Evolutionary conservation across 768 basidiomycete species (phyloP).

Genomic region (Termitomyces sp.): DNA sequence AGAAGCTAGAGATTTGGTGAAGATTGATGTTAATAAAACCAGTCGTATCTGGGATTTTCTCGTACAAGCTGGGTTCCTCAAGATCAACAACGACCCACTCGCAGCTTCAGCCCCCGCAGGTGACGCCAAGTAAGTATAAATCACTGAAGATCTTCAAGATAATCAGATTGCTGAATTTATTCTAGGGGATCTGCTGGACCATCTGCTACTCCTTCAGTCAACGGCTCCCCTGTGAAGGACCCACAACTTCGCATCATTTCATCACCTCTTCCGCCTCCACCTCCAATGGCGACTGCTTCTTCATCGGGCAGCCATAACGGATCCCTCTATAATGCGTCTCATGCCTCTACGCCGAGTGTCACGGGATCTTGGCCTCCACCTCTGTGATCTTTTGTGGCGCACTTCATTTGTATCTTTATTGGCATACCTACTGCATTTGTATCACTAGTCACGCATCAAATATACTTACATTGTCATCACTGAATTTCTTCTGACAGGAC

Average conservation of each 20-base stretch:
- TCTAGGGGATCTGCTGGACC: conserved; percentile 9
- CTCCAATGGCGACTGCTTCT: conserved; percentile 25
- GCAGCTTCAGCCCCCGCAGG: conserved; percentile 22
- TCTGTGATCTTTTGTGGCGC: neutral
- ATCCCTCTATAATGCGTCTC: conserved; percentile 31
- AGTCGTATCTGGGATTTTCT: conserved; percentile 92
- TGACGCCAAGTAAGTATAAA: conserved; percentile 33
- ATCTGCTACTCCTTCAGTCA: conserved; percentile 21
- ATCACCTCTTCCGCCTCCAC: conserved; percentile 25
- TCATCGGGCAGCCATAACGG: conserved; percentile 35
- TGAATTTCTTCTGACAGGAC: neutral
- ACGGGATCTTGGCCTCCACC: conserved; percentile 12
- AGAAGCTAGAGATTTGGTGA: conserved; percentile 87
- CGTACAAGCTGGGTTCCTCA: conserved; percentile 79
- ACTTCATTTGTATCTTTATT: conserved; percentile 11
- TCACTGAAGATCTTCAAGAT: neutral
- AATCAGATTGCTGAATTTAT: neutral
- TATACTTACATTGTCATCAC: conserved; percentile 7
- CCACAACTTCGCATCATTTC: conserved; percentile 12
- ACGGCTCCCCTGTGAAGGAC: conserved; percentile 35
- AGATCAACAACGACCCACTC: conserved; percentile 55
- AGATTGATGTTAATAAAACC: conserved; percentile 92
- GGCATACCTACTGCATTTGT: conserved; percentile 15
- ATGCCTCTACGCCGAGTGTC: conserved; percentile 26
- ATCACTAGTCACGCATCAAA: conserved; percentile 14